Conservation (phyloP, 192 early-diverging fungal genomes). For the Gryganskiella cystojenkinii region DNA sequence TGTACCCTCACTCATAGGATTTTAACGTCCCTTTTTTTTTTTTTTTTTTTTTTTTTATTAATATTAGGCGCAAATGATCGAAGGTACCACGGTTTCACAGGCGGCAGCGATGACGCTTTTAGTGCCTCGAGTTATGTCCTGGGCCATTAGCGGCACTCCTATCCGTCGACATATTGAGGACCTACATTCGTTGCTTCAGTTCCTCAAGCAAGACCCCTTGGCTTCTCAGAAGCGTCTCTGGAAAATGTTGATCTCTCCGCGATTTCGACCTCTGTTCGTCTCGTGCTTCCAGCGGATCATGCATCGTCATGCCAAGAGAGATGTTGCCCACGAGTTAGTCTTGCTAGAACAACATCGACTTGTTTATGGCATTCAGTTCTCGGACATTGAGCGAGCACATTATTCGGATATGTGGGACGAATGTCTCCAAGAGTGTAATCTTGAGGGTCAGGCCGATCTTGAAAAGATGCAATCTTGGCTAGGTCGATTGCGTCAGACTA, state of each 20-base stretch:
- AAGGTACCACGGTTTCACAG: slow-evolving; percentile 8
- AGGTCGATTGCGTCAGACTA: slow-evolving; percentile 26
- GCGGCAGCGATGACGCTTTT: slow-evolving; percentile 57
- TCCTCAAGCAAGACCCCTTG: slow-evolving; percentile 57
- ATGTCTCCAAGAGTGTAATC: slow-evolving; percentile 55
- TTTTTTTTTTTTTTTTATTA: not conserved
- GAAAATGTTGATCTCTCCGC: slow-evolving; percentile 23
- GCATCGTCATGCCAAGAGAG: slow-evolving; percentile 67
- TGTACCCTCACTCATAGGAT: too few species aligned
- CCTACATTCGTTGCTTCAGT: slow-evolving; percentile 62
- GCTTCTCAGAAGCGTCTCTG: slow-evolving; percentile 28
- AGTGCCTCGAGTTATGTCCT: not conserved
- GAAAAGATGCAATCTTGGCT: slow-evolving; percentile 29
- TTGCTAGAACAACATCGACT: slow-evolving; percentile 64
- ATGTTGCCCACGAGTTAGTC: slow-evolving; percentile 62
- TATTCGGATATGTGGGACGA: slow-evolving; percentile 64
- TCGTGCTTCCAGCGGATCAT: slow-evolving; percentile 52
- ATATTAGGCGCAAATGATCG: slow-evolving; percentile 7
- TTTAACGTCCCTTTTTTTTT: not conserved
- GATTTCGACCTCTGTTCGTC: slow-evolving; percentile 37
- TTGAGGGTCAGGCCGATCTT: slow-evolving; percentile 14
- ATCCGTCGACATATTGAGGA: slow-evolving; percentile 58
- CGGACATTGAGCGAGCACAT: slow-evolving; percentile 65
- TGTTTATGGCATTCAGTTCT: slow-evolving; percentile 60
- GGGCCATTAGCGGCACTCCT: slow-evolving; percentile 66